Conservation (phyloP, 495 filamentous ascomycete species). For the Xylaria palmicola region DNA sequence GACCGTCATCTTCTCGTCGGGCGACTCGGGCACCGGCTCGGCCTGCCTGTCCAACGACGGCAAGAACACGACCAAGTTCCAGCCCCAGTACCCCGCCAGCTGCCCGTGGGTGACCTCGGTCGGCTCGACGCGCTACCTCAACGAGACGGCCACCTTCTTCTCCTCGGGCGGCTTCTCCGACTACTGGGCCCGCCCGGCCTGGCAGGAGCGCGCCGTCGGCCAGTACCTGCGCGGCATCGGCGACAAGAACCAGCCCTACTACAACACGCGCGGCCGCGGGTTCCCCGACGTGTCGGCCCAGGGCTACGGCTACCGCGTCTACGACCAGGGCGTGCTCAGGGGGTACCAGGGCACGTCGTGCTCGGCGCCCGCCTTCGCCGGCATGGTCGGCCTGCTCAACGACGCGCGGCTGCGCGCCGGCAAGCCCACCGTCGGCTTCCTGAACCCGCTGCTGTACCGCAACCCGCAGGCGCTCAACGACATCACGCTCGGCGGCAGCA, state of each 20-base stretch:
- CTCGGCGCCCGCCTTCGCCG: constrained; percentile 28
- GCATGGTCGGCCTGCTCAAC: constrained; percentile 57
- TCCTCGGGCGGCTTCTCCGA: constrained; percentile 67
- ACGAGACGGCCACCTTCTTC: constrained; percentile 55
- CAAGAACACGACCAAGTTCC: constrained; percentile 60
- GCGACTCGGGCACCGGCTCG: constrained; percentile 66
- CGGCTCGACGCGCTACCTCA: constrained; percentile 55
- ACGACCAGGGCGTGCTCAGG: constrained; percentile 7
- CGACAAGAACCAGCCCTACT: constrained; percentile 37
- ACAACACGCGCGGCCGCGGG: constrained; percentile 56
- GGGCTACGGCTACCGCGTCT: constrained; percentile 51
- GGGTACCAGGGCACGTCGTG: constrained; percentile 35
- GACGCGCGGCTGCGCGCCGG: constrained; percentile 53
- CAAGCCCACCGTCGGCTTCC: constrained; percentile 56
- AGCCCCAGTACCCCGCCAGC: constrained; percentile 65
- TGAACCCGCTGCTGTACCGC: constrained; percentile 59
- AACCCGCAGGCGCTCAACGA: constrained; percentile 58
- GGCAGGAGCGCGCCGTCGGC: constrained; percentile 55
- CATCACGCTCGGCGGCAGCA: constrained; percentile 55
- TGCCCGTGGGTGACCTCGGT: constrained; percentile 73
- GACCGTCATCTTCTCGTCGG: constrained; percentile 64
- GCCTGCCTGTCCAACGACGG: constrained; percentile 67
- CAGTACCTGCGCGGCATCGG: constrained; percentile 52
- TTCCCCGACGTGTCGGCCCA: constrained; percentile 60
- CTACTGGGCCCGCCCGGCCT: constrained; percentile 57